These are phyloP conservation scores for Quercus robur DNA, from an alignment of 306 rosid genomes.

Conservation along the genomic window DNA sequence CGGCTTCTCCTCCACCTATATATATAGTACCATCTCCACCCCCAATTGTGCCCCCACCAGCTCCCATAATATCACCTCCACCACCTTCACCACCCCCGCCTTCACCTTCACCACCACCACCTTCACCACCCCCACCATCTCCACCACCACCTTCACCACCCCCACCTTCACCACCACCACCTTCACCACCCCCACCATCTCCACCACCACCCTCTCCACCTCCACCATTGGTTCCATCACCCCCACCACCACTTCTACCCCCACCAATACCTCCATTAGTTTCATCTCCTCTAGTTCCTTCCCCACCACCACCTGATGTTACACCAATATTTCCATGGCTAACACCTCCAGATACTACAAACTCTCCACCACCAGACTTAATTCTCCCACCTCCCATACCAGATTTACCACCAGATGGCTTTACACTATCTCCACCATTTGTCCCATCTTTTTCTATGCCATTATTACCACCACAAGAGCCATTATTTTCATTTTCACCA, in stretches of 20 bases:
- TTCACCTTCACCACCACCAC: background rate
- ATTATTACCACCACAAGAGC: slow-evolving; percentile 25
- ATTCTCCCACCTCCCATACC: slow-evolving; percentile 38
- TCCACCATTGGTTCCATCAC: slow-evolving; percentile 22
- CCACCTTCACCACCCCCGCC: slow-evolving; percentile 8
- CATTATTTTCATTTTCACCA: slow-evolving; percentile 8
- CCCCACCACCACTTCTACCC: slow-evolving; percentile 24
- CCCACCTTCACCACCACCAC: background rate
- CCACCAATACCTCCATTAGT: slow-evolving; percentile 45
- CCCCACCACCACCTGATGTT: slow-evolving; percentile 33
- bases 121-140: background rate
- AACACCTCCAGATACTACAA: slow-evolving; percentile 39
- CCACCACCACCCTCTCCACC: slow-evolving; percentile 11
- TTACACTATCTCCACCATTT: slow-evolving; percentile 44
- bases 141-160: slow-evolving; percentile 11
- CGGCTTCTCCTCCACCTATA: slow-evolving; percentile 37
- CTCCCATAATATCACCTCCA: slow-evolving; percentile 7
- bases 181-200: background rate
- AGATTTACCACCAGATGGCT: slow-evolving; percentile 25
- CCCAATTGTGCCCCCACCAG: background rate
- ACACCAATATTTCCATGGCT: slow-evolving; percentile 45
- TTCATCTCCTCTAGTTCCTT: slow-evolving; percentile 40
- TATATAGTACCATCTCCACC: background rate
- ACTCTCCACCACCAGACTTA: slow-evolving; percentile 13
- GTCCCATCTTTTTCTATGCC: slow-evolving; percentile 52